Conservation (phyloP, 2,329 filamentous ascomycete species). For the Beauveria pseudobassiana region DNA sequence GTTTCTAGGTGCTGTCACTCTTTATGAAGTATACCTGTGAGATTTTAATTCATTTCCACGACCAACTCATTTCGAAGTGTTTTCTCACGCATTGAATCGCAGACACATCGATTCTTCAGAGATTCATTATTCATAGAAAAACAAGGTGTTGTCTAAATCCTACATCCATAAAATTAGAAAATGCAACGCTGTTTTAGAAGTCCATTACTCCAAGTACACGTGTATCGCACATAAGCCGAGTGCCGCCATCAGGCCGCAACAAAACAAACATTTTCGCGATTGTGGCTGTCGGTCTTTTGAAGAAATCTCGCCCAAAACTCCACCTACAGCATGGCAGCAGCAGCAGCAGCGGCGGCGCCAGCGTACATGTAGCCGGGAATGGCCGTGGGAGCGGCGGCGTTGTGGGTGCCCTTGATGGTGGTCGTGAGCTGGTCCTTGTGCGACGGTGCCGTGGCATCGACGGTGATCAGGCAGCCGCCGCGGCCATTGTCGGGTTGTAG, state of each 20-base stretch:
- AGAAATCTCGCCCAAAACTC: background rate
- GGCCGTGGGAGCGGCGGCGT: background rate
- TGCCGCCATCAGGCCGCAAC: background rate
- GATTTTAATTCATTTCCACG: no score
- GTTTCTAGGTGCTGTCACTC: no score
- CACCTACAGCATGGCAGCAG: slow-evolving; percentile 1
- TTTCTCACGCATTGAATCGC: background rate
- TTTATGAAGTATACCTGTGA: no score
- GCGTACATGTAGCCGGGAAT: slow-evolving; percentile 7
- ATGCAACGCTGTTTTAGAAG: slow-evolving; percentile 3
- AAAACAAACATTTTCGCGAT: background rate
- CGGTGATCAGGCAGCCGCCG: slow-evolving; percentile 20
- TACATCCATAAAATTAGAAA: background rate
- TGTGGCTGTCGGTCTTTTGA: background rate
- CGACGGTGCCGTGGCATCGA: slow-evolving; percentile 25
- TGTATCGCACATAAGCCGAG: background rate
- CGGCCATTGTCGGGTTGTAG: slow-evolving; percentile 21
- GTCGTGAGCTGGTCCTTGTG: slow-evolving; percentile 27
- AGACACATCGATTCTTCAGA: background rate
- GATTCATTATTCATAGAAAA: background rate
- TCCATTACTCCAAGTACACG: background rate
- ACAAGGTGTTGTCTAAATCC: background rate
- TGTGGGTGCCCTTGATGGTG: slow-evolving; percentile 21
- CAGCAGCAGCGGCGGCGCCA: slow-evolving; percentile 9
- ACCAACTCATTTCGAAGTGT: background rate